Evolutionary conservation across 1,284 basidiomycete species (phyloP).

Genomic region (Ceratobasidium sp.): DNA sequence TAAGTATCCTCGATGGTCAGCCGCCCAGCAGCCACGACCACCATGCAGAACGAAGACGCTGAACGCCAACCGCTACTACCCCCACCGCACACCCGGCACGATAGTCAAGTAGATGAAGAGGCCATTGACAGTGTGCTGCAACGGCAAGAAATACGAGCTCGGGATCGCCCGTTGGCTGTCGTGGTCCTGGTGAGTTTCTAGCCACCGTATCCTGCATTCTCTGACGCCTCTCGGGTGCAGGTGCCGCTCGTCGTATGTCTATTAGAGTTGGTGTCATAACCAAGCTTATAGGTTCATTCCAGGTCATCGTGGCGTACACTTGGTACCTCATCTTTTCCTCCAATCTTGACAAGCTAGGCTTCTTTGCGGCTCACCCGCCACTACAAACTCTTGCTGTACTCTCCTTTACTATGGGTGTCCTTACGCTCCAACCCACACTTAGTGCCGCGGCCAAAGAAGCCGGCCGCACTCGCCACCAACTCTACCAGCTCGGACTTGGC

Average conservation of each 20-base stretch:
- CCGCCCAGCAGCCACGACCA: not conserved
- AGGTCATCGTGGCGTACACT: constrained; percentile 38
- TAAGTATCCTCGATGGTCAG: not conserved
- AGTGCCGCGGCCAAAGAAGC: constrained; percentile 71
- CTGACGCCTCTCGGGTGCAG: not conserved
- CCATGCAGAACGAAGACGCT: constrained; percentile 35
- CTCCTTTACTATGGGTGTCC: constrained; percentile 54
- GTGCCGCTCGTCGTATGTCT: constrained; percentile 15
- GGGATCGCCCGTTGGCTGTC: not conserved
- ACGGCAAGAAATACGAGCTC: constrained; percentile 29
- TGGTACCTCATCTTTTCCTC: constrained; percentile 27
- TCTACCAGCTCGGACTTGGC: constrained; percentile 64
- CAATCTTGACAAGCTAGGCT: constrained; percentile 20
- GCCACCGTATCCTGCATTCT: not conserved
- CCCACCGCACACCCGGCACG: constrained; percentile 25
- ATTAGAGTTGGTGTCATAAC: not conserved
- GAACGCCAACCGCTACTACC: constrained; percentile 28
- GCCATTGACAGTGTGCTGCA: constrained; percentile 30
- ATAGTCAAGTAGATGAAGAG: constrained; percentile 1
- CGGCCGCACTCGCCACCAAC: constrained; percentile 72
- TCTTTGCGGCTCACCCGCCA: constrained; percentile 45
- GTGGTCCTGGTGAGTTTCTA: constrained; percentile 9
- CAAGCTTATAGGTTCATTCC: not conserved
- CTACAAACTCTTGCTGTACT: constrained; percentile 45
- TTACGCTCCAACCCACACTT: constrained; percentile 79